Percentiles rank a stretch among this genome's conserved stretches.
phyloP scores from a whole-genome alignment of 2,329 filamentous ascomycete genomes.

The Davidsoniella neocaledoniae region DNA sequence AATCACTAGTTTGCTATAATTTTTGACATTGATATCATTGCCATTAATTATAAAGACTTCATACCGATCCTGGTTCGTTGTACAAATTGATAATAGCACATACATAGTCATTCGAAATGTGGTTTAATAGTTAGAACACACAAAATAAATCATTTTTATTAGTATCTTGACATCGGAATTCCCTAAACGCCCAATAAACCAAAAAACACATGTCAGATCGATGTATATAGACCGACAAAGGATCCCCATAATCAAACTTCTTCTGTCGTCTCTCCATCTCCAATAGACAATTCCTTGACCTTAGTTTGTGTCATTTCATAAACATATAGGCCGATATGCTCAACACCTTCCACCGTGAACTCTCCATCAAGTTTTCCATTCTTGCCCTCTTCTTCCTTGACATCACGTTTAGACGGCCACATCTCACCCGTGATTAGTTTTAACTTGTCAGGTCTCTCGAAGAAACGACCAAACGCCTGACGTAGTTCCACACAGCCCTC shows the following conservation, averaged over 20 bases:
- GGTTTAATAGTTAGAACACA: not conserved
- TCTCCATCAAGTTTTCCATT: constrained; percentile 30
- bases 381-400: constrained; percentile 23
- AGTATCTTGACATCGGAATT: not conserved
- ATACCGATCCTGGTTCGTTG: too few relatives aligned
- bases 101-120: not conserved
- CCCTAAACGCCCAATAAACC: not conserved
- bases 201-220: not conserved
- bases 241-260: not conserved
- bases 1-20: too few relatives aligned
- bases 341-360: constrained; percentile 71
- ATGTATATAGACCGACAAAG: not conserved
- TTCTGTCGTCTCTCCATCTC: not conserved
- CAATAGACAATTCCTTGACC: constrained; percentile 27
- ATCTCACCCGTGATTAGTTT: constrained; percentile 72
- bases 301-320: constrained; percentile 76
- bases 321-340: constrained; percentile 92
- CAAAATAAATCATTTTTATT: not conserved
- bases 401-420: constrained; percentile 48
- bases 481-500: constrained; percentile 76
- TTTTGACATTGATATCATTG: too few relatives aligned
- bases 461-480: constrained; percentile 65
- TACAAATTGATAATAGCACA: too few relatives aligned
- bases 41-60: too few relatives aligned
- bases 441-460: constrained; percentile 66